Conservation (phyloP, 305 asterid genomes). For the Solanum hybrid region DNA sequence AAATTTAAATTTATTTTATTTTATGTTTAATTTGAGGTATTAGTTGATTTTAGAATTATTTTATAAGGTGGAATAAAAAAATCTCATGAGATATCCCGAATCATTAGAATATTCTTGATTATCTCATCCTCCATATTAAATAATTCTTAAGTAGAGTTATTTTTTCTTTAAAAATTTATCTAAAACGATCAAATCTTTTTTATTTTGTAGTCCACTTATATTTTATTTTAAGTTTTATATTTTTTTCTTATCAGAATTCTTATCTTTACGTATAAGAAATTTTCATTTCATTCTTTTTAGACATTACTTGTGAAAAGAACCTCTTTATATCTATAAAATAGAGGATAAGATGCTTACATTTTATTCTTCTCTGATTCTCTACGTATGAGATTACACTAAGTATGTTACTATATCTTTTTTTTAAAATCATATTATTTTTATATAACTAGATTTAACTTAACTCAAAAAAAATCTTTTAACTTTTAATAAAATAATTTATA, state of each 20-base stretch:
- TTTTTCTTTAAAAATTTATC: background rate
- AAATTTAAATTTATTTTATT: rapidly evolving
- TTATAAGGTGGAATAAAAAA: background rate
- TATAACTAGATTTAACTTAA: background rate
- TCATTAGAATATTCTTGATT: background rate
- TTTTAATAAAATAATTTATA: background rate
- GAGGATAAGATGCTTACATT: background rate
- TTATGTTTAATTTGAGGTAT: background rate
- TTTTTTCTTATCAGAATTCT: background rate
- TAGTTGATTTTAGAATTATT: background rate
- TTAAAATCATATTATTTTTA: background rate
- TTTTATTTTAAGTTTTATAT: background rate
- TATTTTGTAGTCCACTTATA: background rate
- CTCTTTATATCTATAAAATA: background rate
- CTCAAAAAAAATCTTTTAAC: background rate
- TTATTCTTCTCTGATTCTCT: background rate
- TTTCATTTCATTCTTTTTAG: background rate
- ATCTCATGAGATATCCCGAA: background rate
- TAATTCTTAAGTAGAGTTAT: background rate
- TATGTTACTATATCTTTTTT: background rate
- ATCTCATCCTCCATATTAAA: background rate
- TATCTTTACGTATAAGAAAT: background rate
- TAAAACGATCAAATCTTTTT: background rate
- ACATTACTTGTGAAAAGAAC: background rate
- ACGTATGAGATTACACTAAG: background rate